Base-by-base conservation (phyloP, 2,329 filamentous ascomycete genomes). In the Alternaria sp. region DNA sequence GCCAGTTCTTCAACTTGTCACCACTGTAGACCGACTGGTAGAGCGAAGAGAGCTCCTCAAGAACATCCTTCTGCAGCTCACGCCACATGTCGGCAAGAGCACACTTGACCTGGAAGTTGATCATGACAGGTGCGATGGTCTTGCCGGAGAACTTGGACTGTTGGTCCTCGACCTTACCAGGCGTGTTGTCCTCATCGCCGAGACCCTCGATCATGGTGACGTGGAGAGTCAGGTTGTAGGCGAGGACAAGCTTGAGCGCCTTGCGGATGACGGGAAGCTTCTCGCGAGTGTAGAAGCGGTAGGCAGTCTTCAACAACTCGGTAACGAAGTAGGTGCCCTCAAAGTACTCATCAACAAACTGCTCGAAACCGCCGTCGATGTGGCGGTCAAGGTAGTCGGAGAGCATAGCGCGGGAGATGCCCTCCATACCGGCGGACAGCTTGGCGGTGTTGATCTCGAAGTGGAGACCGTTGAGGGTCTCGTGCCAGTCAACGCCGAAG, bases 61-160 rank as follows among this genome's bases (percentile, higher is more conserved):
- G 86, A 40, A 97, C 93, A 73, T 97, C 95, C 84, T 96, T 97
- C 81, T 97, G 94, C 61, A 98, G 86, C 81, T 97, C 94, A 69
- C 95, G 93, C 95, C 95, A 98, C 93, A 97, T 96, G 76, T 96
- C 93, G 69, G 94, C 95, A 83, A 98, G 90, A 58, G 94, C 94
- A 75, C 92, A 96, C 87, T 98, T 98, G 85, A 98, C 93, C 84
- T 97, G 93, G 88, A 97, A 97, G 85, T 97, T 98, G 88, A 98
- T 96, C 94, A 98, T 97, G 78, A 97, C 94, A 12, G 95, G 95
- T 15, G 95, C 95, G 67, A 97, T 90, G 36, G 91, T 94, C 85
- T 95, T 95, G 76, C 94, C 94, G 73, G 88, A 91, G 85, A 91
- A 97, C 79, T 93, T 96, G 69, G 93, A 97, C 57, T 90, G 88